Evolutionary conservation across 352 stramenopile species (phyloP).

Genomic region (Phytophthora europaea): DNA sequence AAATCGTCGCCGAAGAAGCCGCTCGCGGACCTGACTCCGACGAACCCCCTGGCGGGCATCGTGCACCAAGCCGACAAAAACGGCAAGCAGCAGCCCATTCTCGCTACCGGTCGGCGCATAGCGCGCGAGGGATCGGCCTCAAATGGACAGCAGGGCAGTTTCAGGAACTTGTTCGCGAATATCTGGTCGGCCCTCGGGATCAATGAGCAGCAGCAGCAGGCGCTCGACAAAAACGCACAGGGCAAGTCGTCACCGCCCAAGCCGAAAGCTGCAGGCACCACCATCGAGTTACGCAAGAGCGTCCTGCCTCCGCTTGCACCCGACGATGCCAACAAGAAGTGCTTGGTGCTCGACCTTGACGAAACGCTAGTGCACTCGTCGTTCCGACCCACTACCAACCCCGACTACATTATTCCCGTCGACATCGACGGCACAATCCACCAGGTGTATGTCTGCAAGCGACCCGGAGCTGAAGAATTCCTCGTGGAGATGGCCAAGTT

Average conservation of each 20-base stretch:
- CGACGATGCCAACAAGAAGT: conserved; percentile 86
- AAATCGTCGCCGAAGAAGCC: conserved; percentile 49
- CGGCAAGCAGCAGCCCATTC: conserved; percentile 62
- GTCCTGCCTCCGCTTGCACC: conserved; percentile 52
- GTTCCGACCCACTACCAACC: conserved; percentile 94
- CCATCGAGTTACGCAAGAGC: conserved; percentile 68
- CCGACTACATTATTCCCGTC: conserved; percentile 98
- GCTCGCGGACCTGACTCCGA: conserved; percentile 47
- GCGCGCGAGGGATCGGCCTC: conserved; percentile 36
- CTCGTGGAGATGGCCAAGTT: conserved; percentile 95
- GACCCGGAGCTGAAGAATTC: conserved; percentile 97
- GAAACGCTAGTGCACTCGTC: conserved; percentile 98
- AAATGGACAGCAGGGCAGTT: conserved; percentile 53
- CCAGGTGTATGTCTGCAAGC: conserved; percentile 93
- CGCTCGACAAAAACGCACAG: conserved; percentile 41
- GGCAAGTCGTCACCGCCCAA: conserved; percentile 33
- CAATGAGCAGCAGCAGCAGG: conserved; percentile 66
- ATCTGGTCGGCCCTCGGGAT: conserved; percentile 74
- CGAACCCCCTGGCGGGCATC: conserved; percentile 63
- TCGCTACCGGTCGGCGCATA: conserved; percentile 30
- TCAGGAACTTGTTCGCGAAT: conserved; percentile 75
- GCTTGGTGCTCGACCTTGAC: conserved; percentile 96
- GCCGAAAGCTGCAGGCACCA: conserved; percentile 37
- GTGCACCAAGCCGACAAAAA: conserved; percentile 76
- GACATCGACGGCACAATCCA: conserved; percentile 92